phyloP scores from a whole-genome alignment of 2,329 filamentous ascomycete species.

The Penicillium sp. region DNA sequence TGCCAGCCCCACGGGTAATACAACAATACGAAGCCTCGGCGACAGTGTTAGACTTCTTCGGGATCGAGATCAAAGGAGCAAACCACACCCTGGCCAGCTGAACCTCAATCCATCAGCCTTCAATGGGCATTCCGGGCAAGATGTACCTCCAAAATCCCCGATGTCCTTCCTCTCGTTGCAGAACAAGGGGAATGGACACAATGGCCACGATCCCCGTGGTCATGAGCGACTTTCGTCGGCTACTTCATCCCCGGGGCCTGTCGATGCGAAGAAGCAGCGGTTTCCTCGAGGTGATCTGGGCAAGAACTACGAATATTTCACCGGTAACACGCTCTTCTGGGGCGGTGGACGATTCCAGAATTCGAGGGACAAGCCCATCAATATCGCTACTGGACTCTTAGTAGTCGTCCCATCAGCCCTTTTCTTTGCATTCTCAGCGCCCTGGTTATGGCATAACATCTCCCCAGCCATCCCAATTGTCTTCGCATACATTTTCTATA shows the following conservation, averaged over 20 bases:
- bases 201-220: slow-evolving; percentile 64
- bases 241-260: slow-evolving; percentile 72
- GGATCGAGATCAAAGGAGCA: slow-evolving; percentile 48
- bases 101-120: slow-evolving; percentile 67
- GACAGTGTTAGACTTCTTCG: slow-evolving; percentile 82
- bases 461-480: slow-evolving; percentile 86
- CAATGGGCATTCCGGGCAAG: slow-evolving; percentile 58
- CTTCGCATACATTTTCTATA: slow-evolving; percentile 88
- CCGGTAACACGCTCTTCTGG: slow-evolving; percentile 91
- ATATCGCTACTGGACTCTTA: slow-evolving; percentile 80
- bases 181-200: slow-evolving; percentile 56
- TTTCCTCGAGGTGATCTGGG: slow-evolving; percentile 53
- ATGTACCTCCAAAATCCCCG: slow-evolving; percentile 70
- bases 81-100: slow-evolving; percentile 47
- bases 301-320: slow-evolving; percentile 88
- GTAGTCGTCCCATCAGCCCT: slow-evolving; percentile 78
- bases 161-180: slow-evolving; percentile 71
- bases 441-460: slow-evolving; percentile 83
- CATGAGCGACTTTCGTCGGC: slow-evolving; percentile 84
- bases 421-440: slow-evolving; percentile 82
- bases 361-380: slow-evolving; percentile 83
- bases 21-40: slow-evolving; percentile 66
- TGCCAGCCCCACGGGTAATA: slow-evolving; percentile 69
- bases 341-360: slow-evolving; percentile 86
- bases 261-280: slow-evolving; percentile 49